Evolutionary conservation across 257 asterid genomes (phyloP).

Genomic region (Eustoma russellianum): DNA sequence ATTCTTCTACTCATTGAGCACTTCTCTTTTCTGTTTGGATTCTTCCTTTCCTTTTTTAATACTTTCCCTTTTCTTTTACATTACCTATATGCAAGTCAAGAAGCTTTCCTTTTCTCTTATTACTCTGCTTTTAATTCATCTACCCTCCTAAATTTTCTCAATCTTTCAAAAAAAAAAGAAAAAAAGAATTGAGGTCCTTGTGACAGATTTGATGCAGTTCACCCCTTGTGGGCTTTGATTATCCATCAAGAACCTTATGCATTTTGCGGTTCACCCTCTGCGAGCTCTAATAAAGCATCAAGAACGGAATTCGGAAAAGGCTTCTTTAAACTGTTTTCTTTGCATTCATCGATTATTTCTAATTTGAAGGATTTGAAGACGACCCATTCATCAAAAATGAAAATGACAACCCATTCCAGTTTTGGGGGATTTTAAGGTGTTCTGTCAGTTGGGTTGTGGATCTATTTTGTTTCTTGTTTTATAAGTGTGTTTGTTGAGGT

Average conservation of each 20-base stretch:
- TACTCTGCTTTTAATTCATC: background rate
- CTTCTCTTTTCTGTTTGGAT: slow-evolving; percentile 15
- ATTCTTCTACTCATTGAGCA: slow-evolving; percentile 1
- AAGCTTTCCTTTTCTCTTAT: slow-evolving; percentile 30
- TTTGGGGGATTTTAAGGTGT: background rate
- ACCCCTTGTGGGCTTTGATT: slow-evolving; percentile 1
- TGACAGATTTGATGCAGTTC: slow-evolving; percentile 7
- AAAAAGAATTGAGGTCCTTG: background rate
- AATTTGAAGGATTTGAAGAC: too few species aligned
- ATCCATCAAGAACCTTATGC: background rate
- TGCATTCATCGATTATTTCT: background rate
- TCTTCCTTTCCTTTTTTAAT: background rate
- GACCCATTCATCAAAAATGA: too few species aligned
- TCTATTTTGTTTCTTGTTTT: slow-evolving; percentile 7
- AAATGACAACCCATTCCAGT: too few species aligned
- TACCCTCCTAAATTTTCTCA: background rate
- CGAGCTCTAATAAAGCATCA: too few species aligned
- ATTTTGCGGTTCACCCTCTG: too few species aligned
- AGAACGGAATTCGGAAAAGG: too few species aligned
- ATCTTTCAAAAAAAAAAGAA: too few species aligned
- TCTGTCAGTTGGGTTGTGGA: slow-evolving; percentile 2
- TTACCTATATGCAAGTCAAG: slow-evolving; percentile 18
- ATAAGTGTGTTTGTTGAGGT: background rate
- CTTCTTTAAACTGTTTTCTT: too few species aligned
- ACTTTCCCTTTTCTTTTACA: slow-evolving; percentile 12